Conservation (phyloP, 805 yeast species). For the Isabelozyma gotoi region DNA sequence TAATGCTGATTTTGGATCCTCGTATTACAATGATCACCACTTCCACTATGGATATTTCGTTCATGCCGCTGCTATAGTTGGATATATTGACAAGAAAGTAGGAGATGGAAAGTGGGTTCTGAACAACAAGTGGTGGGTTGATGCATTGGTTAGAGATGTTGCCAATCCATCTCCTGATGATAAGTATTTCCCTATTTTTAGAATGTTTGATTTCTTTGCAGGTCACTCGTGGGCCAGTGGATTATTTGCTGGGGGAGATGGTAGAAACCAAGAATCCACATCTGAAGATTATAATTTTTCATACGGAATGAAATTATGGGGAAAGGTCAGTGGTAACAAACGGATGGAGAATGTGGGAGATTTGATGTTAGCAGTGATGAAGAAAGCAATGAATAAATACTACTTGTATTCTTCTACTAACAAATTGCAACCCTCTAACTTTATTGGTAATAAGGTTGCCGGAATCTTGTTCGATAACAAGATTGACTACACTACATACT, state of each 20-base stretch:
- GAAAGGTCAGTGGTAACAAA: constrained; percentile 48
- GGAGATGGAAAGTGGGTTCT: constrained; percentile 50
- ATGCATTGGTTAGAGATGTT: constrained; percentile 59
- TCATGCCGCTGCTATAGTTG: constrained; percentile 18
- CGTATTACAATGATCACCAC: constrained; percentile 20
- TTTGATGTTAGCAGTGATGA: constrained; percentile 55
- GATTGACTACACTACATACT: constrained; percentile 67
- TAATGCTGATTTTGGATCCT: constrained; percentile 13
- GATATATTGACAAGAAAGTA: constrained; percentile 9
- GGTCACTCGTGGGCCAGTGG: constrained; percentile 80
- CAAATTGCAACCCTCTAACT: constrained; percentile 45
- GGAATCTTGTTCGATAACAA: constrained; percentile 71
- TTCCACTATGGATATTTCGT: constrained; percentile 18
- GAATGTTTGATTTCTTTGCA: constrained; percentile 65
- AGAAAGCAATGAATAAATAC: constrained; percentile 53
- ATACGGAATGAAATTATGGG: constrained; percentile 71
- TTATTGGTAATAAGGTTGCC: constrained; percentile 55
- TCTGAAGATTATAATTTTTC: constrained; percentile 69
- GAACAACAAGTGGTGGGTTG: constrained; percentile 52
- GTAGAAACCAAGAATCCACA: constrained; percentile 66
- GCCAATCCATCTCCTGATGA: constrained; percentile 60
- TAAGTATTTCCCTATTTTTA: constrained; percentile 56
- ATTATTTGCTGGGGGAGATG: constrained; percentile 56
- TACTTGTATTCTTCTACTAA: constrained; percentile 45
- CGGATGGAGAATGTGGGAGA: constrained; percentile 54